phyloP scores from a whole-genome alignment of 345 rosid genomes.

The Dipteronia sinensis region DNA sequence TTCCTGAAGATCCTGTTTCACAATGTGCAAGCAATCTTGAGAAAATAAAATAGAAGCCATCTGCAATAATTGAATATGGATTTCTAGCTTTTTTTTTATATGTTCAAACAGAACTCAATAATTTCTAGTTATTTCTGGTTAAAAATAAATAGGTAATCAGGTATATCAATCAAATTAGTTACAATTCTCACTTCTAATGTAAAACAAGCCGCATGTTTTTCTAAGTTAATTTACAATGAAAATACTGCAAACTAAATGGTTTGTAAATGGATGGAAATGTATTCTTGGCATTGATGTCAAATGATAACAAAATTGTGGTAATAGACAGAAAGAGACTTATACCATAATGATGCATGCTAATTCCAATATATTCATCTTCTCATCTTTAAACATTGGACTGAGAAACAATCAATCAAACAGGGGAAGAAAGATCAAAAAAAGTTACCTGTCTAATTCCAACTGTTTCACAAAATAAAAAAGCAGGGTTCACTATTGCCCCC shows the following conservation, averaged over 20 bases:
- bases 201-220: neutral
- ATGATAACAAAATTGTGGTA: neutral
- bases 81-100: neutral
- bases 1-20: slow-evolving; percentile 71
- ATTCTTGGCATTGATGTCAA: neutral
- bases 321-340: neutral
- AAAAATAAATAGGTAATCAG: neutral
- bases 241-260: neutral
- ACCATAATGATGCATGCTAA: neutral
- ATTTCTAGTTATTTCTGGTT: slow-evolving; percentile 12
- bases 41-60: slow-evolving; percentile 29
- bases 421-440: too few species aligned
- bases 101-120: neutral
- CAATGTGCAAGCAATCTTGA: slow-evolving; percentile 21
- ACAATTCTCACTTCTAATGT: neutral
- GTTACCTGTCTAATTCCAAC: too few species aligned
- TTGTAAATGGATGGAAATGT: neutral
- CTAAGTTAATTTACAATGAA: neutral
- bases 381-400: neutral
- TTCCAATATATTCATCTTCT: neutral
- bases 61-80: neutral
- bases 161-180: neutral
- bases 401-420: neutral
- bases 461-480: neutral
- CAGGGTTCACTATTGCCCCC: neutral